Conservation (phyloP, 2,329 filamentous ascomycete genomes). For the Pseudogymnoascus pannorum region DNA sequence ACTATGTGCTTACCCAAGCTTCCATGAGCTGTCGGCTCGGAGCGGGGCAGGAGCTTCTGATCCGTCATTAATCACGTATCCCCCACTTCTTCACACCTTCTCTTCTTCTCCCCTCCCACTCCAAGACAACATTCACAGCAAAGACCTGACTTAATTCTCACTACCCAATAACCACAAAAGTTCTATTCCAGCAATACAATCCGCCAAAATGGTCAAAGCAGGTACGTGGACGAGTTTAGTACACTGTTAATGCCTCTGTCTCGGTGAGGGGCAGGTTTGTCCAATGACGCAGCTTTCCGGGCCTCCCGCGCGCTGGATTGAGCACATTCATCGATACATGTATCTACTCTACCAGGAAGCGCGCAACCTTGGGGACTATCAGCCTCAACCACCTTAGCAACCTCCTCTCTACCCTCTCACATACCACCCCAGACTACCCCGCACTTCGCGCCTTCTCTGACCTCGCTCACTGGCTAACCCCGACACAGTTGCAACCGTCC, state of each 20-base stretch:
- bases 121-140: background rate
- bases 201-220: slow-evolving; percentile 96
- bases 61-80: slow-evolving; percentile 4
- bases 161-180: background rate
- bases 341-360: slow-evolving; percentile 20
- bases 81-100: slow-evolving; percentile 2
- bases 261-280: background rate
- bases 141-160: background rate
- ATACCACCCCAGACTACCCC: background rate
- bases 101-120: slow-evolving; percentile 1
- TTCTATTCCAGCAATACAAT: background rate
- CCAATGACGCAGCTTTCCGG: slow-evolving; percentile 24
- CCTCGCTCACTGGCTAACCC: background rate
- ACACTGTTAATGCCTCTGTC: slow-evolving; percentile 16
- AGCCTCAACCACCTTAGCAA: slow-evolving; percentile 15
- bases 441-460: background rate
- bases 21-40: slow-evolving; percentile 4
- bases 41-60: slow-evolving; percentile 8
- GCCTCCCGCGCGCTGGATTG: slow-evolving; percentile 45
- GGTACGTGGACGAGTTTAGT: slow-evolving; percentile 48
- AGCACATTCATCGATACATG: slow-evolving; percentile 43
- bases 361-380: slow-evolving; percentile 40
- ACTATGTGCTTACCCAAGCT: background rate
- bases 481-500: slow-evolving; percentile 80
- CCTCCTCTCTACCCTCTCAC: slow-evolving; percentile 12